Base-by-base conservation (phyloP, 495 filamentous ascomycete genomes). In the Penicillium simplicissimum region DNA sequence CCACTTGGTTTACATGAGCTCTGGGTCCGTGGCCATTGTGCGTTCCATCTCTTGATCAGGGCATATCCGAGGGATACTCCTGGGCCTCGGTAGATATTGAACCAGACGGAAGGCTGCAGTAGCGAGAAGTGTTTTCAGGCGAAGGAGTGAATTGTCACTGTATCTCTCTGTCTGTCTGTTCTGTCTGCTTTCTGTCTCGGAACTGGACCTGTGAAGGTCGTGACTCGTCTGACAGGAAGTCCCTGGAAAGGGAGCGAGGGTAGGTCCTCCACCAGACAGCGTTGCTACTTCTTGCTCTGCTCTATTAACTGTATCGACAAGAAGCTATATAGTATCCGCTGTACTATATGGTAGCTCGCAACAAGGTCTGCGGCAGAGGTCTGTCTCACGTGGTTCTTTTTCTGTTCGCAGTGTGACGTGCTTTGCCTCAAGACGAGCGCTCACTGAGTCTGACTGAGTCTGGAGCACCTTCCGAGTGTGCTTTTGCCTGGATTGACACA, bases 281-380 rank as follows among this genome's bases (percentile, higher is more conserved):
- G 69, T 67, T 66, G 76, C 77, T 82, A 80, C 69, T 75, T 80
- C 78, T 76, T 80, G 78, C 73, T 80, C 78, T 82, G 83, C 75
- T 82, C 81, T 86, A 86, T 84, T 78, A 85, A 84, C 75, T 81
- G 79, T 85, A 84, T 84, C 83, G 81, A 85, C 78, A 85, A 79
- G 78, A 85, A 82, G 84, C 84, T 86, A 85, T 82, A 80, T 82
- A 84, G 82, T 79, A 83, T 82, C 78, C 74, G 81, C 72, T 81
- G 77, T 79, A 81, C 79, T 82, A 80, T 80, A 67, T 71, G 67
- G 70, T 74, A 64, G 75, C 73, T 76, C 52, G 76, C 68, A 72
- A 71, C 57, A 68, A 73, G 66, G 57, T 66, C 68, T 67, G 67
- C 53, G 61, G 60, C 66, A 67, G 54, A 60, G 60, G 55, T 52